Evolutionary conservation across 805 yeast species (phyloP).

Genomic region (Wickerhamomyces tratensis): DNA sequence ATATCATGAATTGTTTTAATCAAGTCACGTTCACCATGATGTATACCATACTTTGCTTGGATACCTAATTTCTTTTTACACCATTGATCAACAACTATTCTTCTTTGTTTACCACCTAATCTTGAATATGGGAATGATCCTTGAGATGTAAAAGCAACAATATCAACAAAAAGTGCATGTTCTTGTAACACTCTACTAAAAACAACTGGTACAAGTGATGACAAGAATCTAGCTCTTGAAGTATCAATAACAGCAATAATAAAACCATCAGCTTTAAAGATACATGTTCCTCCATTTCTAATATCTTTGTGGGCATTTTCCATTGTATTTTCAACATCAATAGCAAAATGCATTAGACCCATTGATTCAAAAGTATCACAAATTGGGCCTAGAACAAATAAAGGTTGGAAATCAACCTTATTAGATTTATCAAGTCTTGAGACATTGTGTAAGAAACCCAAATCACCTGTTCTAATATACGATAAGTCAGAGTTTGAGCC

Average conservation of each 20-base stretch:
- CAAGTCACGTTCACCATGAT: conserved; percentile 59
- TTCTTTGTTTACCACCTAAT: conserved; percentile 69
- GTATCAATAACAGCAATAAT: conserved; percentile 68
- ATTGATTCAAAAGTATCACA: conserved; percentile 82
- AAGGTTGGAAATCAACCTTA: conserved; percentile 49
- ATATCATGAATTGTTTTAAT: conserved; percentile 49
- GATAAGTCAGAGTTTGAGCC: conserved; percentile 54
- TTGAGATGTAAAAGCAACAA: conserved; percentile 67
- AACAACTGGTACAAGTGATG: conserved; percentile 76
- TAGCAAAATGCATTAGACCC: conserved; percentile 87
- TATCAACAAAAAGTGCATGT: conserved; percentile 76
- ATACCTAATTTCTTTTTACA: conserved; percentile 34
- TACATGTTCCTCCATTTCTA: conserved; percentile 47
- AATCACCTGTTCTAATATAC: conserved; percentile 85
- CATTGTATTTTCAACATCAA: conserved; percentile 68
- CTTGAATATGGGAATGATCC: conserved; percentile 62
- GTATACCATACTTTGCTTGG: conserved; percentile 41
- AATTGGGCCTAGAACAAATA: conserved; percentile 78
- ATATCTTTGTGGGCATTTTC: conserved; percentile 40
- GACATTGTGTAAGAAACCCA: conserved; percentile 84
- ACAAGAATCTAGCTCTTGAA: conserved; percentile 36
- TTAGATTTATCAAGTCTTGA: conserved; percentile 33
- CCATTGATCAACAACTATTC: conserved; percentile 51
- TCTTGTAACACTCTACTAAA: conserved; percentile 69
- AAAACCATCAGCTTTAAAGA: conserved; percentile 76